These are phyloP conservation scores for Tricholoma terreum DNA, from an alignment of 768 basidiomycete genomes.

Conservation along the genomic window DNA sequence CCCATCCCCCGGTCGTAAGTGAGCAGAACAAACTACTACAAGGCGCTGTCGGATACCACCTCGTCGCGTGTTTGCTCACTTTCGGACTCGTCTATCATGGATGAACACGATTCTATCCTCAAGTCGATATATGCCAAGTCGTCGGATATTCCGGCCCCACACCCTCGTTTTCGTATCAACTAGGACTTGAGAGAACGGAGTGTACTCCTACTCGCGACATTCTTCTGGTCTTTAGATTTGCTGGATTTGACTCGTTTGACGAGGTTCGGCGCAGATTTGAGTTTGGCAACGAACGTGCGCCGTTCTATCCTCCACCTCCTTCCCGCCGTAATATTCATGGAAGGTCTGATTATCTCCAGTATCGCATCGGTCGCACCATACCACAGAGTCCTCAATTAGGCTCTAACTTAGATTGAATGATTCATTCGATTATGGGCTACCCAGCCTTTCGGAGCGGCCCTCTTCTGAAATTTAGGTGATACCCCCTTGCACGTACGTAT, in stretches of 20 bases:
- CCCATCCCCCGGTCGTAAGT: constrained; percentile 13
- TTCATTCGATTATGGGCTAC: constrained; percentile 71
- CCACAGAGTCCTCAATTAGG: constrained; percentile 66
- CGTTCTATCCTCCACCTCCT: constrained; percentile 59
- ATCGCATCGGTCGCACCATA: constrained; percentile 81
- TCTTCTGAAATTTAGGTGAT: too few species aligned
- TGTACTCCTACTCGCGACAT: constrained; percentile 35
- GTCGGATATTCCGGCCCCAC: constrained; percentile 33
- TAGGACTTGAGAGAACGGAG: constrained; percentile 42
- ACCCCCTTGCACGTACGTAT: too few species aligned
- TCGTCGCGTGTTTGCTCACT: constrained; percentile 47
- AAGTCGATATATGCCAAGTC: constrained; percentile 54
- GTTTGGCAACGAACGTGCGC: constrained; percentile 57
- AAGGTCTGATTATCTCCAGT: constrained; percentile 60
- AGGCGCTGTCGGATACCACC: constrained; percentile 74
- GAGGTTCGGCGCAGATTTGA: constrained; percentile 78
- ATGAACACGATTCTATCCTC: constrained; percentile 51
- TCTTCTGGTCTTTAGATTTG: constrained; percentile 63
- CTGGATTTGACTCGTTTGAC: constrained; percentile 70
- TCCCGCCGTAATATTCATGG: constrained; percentile 38
- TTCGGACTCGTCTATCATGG: constrained; percentile 41
- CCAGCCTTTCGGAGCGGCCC: constrained; percentile 51
- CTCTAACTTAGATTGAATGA: too few species aligned
- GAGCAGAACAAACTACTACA: constrained; percentile 29
- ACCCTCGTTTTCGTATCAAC: constrained; percentile 31